Evolutionary conservation across 2,329 filamentous ascomycete genomes (phyloP), one percentile per base, ranked within the genome.

Genomic region (Reticulascus tulasneorum): DNA sequence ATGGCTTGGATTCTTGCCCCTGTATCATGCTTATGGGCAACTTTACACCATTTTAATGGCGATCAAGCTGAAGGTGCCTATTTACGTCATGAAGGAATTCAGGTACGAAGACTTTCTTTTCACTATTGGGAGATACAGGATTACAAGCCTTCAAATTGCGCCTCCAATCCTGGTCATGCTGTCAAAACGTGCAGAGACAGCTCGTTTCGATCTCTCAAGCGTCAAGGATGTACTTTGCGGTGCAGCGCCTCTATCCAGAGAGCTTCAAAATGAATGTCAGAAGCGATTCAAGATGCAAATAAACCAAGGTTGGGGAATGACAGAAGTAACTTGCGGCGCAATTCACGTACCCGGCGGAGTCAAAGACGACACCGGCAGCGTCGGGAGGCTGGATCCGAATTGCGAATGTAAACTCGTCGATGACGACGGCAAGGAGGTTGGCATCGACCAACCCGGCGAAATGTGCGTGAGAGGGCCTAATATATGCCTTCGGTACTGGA

Each of bases 21-120:
- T 84, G 52, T 84, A 80, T 48, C 77, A 82, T 49, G 75, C 75
- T 7, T 77, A 73, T 43, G 71, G 71, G 3, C 75, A 79, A 50
- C 61, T 73, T 4, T 66, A 68, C 37, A 71, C 71, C 37, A 71
- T 69, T 39, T 54, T 76, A 19, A 62, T 68, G 45, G 64, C 66
- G 0, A 52, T 63, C 10, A 66, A 60, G 43, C 55, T 66, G 19
- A 52, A 58, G 3, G 54, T 70, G 1, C 67, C 71, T 1, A 62
- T 76, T 9, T 79, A 77, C 47, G 56, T 79, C 41, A 79, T 82
- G 75, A 39, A 69, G 58, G 51, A 77, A 63, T 71, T 70, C 51
- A 62, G 71, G 16, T 78, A 74, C 38, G 52, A 71, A 20, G 65
- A 71, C 25, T 75, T 79, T 56, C 62, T 80, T 6, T 49, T 58